Conservation (phyloP, 257 asterid species). For the Echium plantagineum region DNA sequence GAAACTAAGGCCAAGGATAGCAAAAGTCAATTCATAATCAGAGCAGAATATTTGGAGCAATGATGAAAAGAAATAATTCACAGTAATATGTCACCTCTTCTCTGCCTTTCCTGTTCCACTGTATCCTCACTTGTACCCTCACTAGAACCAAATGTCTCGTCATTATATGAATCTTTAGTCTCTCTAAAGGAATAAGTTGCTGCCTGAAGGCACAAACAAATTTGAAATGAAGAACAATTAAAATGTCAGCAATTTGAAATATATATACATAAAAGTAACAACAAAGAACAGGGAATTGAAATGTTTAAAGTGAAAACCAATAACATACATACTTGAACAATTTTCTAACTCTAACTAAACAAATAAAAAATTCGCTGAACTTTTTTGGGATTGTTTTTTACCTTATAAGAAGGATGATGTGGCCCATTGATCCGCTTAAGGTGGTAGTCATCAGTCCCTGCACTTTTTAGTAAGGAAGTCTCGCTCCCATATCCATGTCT, state of each 20-base stretch:
- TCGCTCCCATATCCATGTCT: constrained; percentile 65
- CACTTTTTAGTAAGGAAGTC: constrained; percentile 41
- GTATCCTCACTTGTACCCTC: constrained; percentile 64
- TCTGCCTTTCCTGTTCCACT: constrained; percentile 83
- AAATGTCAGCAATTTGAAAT: constrained; percentile 4
- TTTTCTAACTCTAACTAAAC: too few species aligned
- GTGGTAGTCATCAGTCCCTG: constrained; percentile 47
- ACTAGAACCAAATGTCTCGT: constrained; percentile 85
- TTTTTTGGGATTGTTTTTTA: constrained; percentile 8
- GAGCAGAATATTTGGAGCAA: constrained; percentile 5
- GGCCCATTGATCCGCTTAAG: constrained; percentile 69
- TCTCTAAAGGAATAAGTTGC: constrained; percentile 55
- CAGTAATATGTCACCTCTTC: constrained; percentile 53
- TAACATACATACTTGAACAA: background rate
- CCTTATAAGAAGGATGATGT: constrained; percentile 97
- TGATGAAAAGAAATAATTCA: background rate
- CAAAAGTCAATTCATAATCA: constrained; percentile 1
- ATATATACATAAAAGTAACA: background rate
- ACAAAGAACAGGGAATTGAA: background rate
- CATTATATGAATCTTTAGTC: constrained; percentile 48
- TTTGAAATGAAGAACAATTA: constrained; percentile 6
- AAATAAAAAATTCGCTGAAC: too few species aligned
- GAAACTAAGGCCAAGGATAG: constrained; percentile 40
- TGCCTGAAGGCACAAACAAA: constrained; percentile 41
- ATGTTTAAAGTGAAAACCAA: background rate